Base-by-base conservation (phyloP, 1,284 basidiomycete genomes). In the Sphagnurus paluster region DNA sequence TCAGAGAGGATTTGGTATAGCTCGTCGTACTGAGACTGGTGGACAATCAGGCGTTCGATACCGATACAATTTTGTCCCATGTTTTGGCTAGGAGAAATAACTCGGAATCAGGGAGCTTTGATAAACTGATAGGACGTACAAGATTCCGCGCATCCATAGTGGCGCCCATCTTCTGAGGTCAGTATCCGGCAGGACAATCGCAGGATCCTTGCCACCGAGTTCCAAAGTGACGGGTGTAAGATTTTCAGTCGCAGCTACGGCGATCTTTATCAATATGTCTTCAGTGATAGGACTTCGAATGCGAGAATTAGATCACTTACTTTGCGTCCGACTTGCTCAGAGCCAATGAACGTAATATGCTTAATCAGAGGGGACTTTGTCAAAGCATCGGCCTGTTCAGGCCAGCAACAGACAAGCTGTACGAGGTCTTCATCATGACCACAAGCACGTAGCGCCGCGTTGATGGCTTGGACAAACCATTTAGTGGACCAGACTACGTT, bases 51-150 rank as follows among this genome's bases (percentile, higher is more conserved):
- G 0, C 94, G 82, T 66, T 99, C 96, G 49, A 96, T 90, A 21
- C 95, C 94, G 56, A 97, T 96, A 64, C 96, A 99, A 64, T 98
- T 98, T 69, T 98, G 96, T 13, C 96, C 96, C 33, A 80, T 79
- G 51, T 92, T 93, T 74, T 94, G 92, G 72, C 90, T 92, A 59
- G 34, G 37, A 29, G 23, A 30, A 24, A 52, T 33, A 28, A 13
- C 39, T 13, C 43, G 26, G 33, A 17, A n/a, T 25, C 24, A 39
- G 16, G 36, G 13, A 24, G 9, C 35, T 10, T 24, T 29, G 20
- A 42, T 4, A 10, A 21, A 30, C 44, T 30, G 48, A 16, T 10
- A 21, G 10, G n/a, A 75, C 90, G 66, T 65, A 93, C 90, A 90
- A 96, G 44, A 90, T 79, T 33, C 90, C 92, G 39, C 93, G 85